Evolutionary conservation across 2,329 filamentous ascomycete genomes (phyloP), one percentile per base, ranked within the genome.

Genomic region (Aspergillus tamarii): DNA sequence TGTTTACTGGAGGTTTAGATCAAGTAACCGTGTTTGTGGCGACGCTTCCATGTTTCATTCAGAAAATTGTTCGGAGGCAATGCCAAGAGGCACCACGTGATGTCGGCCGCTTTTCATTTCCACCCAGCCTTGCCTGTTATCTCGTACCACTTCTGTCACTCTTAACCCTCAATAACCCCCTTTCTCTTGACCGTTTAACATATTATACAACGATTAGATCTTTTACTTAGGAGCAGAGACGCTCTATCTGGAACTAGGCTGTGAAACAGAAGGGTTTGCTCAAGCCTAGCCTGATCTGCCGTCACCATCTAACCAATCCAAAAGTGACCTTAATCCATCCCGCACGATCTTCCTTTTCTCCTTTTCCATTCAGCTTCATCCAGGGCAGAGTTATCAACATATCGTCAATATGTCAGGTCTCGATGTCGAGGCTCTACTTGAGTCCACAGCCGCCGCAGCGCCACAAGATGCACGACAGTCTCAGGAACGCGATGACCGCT

Each of bases 401-500:
- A 67, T 68, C 66, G 59, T 72, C 79, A 82, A 71, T 71, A 90
- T 90, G 88, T 88, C 88, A 76, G 85, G 85, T 78, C 83, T 90
- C 70, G 93, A 96, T 76, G 92, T 97, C 72, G 94, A 97, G 84
- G 92, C 93, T 69, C 87, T 97, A 69, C 88, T 97, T 71, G 93
- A 97, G 80, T 92, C 91, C 58, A 92, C 91, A 67, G 92, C 91
- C 59, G 89, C 88, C 76, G 84, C 84, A 54, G 68, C 71, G 53
- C 70, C 76, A 50, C 73, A 76, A 54, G 69, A 76, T 21, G 63
- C 74, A 45, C 70, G 74, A 64, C 73, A 74, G 34, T 68, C 78
- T 69, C 86, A 87, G 67, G 85, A 88, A 67, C 82, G 84, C 68
- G 87, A 88, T 69, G 81, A 84, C 72, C 84, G 85, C 62, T 83